These are phyloP conservation scores for Diaporthe vaccinii DNA, from an alignment of 2,329 filamentous ascomycete genomes.

Conservation along the genomic window DNA sequence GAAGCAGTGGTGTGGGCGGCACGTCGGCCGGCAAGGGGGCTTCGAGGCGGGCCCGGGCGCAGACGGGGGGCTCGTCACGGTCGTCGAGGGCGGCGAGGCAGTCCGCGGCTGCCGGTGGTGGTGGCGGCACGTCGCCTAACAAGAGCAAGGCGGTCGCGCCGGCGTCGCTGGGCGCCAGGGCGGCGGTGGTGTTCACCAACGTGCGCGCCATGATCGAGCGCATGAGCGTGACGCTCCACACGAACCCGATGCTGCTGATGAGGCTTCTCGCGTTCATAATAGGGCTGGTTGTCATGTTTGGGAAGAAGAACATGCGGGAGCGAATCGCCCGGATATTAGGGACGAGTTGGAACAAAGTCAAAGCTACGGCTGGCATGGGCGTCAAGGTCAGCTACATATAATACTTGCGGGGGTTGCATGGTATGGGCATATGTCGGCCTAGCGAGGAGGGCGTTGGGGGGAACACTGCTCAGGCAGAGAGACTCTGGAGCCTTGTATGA, in stretches of 20 bases:
- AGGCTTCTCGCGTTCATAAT: slow-evolving; percentile 83
- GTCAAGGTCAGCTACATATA: slow-evolving; percentile 98
- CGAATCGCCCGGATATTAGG: slow-evolving; percentile 77
- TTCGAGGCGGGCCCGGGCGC: slow-evolving; percentile 25
- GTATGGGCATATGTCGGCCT: background rate
- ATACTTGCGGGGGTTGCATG: slow-evolving; percentile 43
- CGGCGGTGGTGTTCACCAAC: slow-evolving; percentile 66
- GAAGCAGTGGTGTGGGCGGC: slow-evolving; percentile 51
- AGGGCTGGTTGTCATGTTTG: slow-evolving; percentile 82
- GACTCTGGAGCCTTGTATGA: slow-evolving; percentile 6
- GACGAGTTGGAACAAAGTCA: slow-evolving; percentile 83
- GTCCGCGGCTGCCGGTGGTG: slow-evolving; percentile 27
- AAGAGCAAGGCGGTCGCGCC: slow-evolving; percentile 51
- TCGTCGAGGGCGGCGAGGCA: slow-evolving; percentile 37
- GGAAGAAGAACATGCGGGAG: slow-evolving; percentile 80
- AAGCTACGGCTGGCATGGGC: slow-evolving; percentile 91
- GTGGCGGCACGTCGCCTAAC: slow-evolving; percentile 28
- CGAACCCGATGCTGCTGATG: slow-evolving; percentile 70
- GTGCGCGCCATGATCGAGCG: slow-evolving; percentile 65
- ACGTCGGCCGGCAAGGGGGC: slow-evolving; percentile 47
- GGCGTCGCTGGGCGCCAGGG: slow-evolving; percentile 61
- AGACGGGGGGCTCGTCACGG: slow-evolving; percentile 11
- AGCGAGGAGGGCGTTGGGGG: slow-evolving; percentile 21
- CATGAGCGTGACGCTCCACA: slow-evolving; percentile 63
- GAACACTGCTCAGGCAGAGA: background rate